Conservation (phyloP, 805 yeast genomes). For the Hanseniaspora lindneri region DNA sequence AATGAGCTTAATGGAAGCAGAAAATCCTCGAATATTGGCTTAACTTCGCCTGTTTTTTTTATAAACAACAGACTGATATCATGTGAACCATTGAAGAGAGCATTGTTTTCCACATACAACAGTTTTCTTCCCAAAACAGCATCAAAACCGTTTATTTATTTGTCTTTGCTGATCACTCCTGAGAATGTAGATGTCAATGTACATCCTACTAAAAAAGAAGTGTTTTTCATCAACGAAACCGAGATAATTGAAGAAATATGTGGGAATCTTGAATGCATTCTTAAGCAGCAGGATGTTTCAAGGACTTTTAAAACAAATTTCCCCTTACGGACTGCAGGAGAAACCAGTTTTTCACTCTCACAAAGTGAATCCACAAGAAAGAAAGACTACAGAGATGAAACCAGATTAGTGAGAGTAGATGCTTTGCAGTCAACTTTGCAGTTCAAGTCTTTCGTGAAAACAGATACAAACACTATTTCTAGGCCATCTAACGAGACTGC, state of each 20-base stretch:
- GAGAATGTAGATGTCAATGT: constrained; percentile 78
- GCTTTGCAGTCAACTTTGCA: constrained; percentile 18
- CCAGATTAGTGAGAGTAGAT: constrained; percentile 29
- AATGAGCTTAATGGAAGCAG: constrained; percentile 34
- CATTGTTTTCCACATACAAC: constrained; percentile 50
- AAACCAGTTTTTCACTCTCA: not conserved
- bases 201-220: constrained; percentile 93
- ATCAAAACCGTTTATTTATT: constrained; percentile 60
- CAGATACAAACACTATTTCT: not conserved
- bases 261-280: constrained; percentile 35
- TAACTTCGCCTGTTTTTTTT: constrained; percentile 61
- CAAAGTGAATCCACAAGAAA: not conserved
- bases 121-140: constrained; percentile 63
- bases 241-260: constrained; percentile 63
- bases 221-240: constrained; percentile 70
- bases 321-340: constrained; percentile 36
- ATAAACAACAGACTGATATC: constrained; percentile 73
- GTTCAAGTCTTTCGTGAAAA: constrained; percentile 7
- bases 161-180: constrained; percentile 57
- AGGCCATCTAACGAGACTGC: not conserved
- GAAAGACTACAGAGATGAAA: constrained; percentile 26
- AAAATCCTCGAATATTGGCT: constrained; percentile 12
- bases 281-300: constrained; percentile 51
- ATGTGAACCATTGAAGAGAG: constrained; percentile 68
- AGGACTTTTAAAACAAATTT: constrained; percentile 51